phyloP scores from a whole-genome alignment of 2,329 filamentous ascomycete genomes.

The Aspergillus transmontanensis region DNA sequence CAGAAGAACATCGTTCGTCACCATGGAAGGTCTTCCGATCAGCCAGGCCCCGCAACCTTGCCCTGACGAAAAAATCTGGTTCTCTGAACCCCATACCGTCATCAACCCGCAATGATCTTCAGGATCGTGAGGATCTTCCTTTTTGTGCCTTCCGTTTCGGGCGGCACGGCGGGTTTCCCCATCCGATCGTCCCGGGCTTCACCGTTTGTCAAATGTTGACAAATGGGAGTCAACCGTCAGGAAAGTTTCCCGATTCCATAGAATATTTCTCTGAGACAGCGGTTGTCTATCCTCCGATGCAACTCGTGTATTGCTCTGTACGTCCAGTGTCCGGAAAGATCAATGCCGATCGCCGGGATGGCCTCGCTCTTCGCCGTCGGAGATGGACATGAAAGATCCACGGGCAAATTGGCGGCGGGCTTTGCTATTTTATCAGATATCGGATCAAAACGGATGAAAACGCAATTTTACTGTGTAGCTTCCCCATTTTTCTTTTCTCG shows the following conservation, averaged over 20 bases:
- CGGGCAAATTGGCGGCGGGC: neutral
- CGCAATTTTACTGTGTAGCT: neutral
- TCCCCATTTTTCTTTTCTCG: neutral
- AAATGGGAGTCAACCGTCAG: neutral
- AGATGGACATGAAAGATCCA: neutral
- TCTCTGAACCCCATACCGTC: constrained; percentile 1
- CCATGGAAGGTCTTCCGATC: constrained; percentile 11
- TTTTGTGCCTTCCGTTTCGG: neutral
- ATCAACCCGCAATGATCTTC: constrained; percentile 9
- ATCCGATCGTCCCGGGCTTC: constrained; percentile 3
- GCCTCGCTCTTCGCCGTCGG: neutral
- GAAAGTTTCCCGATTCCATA: constrained; percentile 1
- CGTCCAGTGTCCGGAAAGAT: neutral
- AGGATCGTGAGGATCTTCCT: constrained; percentile 4
- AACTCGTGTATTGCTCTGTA: neutral
- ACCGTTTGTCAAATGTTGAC: neutral
- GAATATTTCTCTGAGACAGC: neutral
- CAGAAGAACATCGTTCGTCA: neutral
- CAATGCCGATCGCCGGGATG: neutral
- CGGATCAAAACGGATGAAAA: neutral
- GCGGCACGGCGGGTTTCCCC: neutral
- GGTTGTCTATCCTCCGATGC: neutral
- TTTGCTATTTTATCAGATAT: neutral
- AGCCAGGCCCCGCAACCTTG: neutral
- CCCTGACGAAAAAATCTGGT: neutral